Base-by-base conservation (phyloP, 352 stramenopile species). In the Globisporangium sylvaticum region DNA sequence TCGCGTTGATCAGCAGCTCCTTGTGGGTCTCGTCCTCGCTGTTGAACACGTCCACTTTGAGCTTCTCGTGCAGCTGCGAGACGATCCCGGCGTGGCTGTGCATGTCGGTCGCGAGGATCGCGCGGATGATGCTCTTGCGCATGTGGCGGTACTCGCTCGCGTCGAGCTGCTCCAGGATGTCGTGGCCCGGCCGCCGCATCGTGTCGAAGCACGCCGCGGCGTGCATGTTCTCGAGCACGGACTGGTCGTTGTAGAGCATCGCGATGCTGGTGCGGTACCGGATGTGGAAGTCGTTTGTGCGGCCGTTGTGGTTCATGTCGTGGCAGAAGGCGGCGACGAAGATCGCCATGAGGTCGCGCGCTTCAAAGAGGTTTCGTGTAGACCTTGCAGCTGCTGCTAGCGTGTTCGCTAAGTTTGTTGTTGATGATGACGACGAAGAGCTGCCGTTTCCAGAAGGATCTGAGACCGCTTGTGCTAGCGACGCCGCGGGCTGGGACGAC, bases 201-300 rank as follows among this genome's bases (percentile, higher is more conserved):
- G 85, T 91, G 61, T 93, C 82, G 48, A 92, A 95, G 66, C 87
- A 92, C 9, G 83, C 79, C 4, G 84, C 84, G 0, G 88, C 80
- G 60, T 96, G 89, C 79, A 95, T 92, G 66, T 96, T 97, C 72
- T 97, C 90, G 10, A 97, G 76, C 27, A 97, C 90, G 0, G 83
- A 92, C 58, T 90, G 78, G 71, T 97, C 87, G 66, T 96, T 95
- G 74, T 97, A 97, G 14, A 89, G 76, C 76, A 92, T 81, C 48
- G 90, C 89, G 52, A 95, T 77, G 29, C 77, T 80, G 44, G 86
- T 93, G 58, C 76, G 78, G 56, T 81, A 80, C 9, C 89, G 77
- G 55, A 95, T 88, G 68, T 97, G 85, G 64, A 97, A 97, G 68
- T 91, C 85, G 75, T 97, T 97, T 27, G 86, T 96, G 54, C 87